Base-by-base conservation (phyloP, 1,139 yeast genomes). In the Sugiyamaella xylanicola region DNA sequence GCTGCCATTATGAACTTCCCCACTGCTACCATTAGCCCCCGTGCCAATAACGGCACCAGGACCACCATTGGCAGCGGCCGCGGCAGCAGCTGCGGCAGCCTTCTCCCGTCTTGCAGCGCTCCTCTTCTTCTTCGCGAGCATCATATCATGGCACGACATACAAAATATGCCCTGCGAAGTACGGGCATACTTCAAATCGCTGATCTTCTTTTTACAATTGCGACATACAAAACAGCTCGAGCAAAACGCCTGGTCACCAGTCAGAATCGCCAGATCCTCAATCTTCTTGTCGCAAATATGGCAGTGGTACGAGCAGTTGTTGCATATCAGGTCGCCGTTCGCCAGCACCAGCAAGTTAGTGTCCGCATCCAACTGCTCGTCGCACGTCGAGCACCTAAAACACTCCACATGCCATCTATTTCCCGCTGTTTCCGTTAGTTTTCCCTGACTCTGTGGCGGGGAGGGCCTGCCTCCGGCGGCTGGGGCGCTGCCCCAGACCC, bases 211-310 rank as follows among this genome's bases (percentile, higher is more conserved):
- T 68, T 87, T 87, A 74, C 99, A 93, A 62, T 90, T 86, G 54
- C 96, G 84, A 71, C 99, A 93, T 64, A 86, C 84, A 74, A 93
- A 93, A 73, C 99, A 93, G 51, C 81, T 80, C 4, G 96, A 84
- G 71, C 99, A 95, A 69, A 90, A 93, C 2, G 98, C 97, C 68
- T 89, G 95, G 63, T 75, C 95, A 20, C 97, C 97, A 0, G 98
- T 91, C 48, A 92, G 79, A 40, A 93, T 92, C n/a, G 99, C 99
- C 74, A 92, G 77, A 70, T 93, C 97, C 67, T 90, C 96, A 61
- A 93, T 93, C 70, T 91, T 89, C 68, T 88, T 87, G 54, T 85
- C 84, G 76, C 99, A 95, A 59, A 85, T 85, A 65, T 86, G 85
- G 72, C 99, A 93, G 51, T 85, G 83, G 69, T 92, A 95, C 13